Evolutionary conservation across 2,329 filamentous ascomycete species (phyloP), one percentile per base, ranked within the genome.

Genomic region (Phialophora expanda): DNA sequence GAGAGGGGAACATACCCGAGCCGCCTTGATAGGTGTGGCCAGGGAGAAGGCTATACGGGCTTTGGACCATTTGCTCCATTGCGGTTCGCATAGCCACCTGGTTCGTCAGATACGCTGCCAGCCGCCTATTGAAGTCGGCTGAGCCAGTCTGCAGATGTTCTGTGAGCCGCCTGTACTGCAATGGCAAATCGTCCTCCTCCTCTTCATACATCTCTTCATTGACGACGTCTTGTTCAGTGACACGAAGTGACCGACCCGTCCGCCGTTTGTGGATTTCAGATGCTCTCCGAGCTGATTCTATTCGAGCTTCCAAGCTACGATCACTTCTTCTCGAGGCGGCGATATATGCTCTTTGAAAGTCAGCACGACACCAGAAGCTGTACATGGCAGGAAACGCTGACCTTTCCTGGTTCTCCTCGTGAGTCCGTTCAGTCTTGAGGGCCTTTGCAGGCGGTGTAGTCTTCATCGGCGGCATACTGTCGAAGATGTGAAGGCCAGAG

Each of bases 151-250:
- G 84, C 65, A 90, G 79, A 71, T 89, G 85, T 2, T 86, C 83
- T 14, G 86, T 86, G 34, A 92, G 79, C 14, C 87, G 81, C 65
- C 87, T 84, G 74, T 88, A 90, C 61, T 87, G 86, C 66, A 87
- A 84, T 0, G 89, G 88, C 26, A 91, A 76, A 64, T 93, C 90
- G 71, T 96, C 91, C 61, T 96, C 93, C 74, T 96, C 91, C 77
- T 97, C 93, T 74, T 97, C 93, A 75, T 97, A 97, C 92, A 97
- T 96, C 76, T 96, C 92, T 76, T 97, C 93, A 69, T 92, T 93
- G 71, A 90, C 82, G 12, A 97, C 93, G 78, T 95, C 93, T 74
- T 95, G 86, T 77, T 93, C 90, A 28, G 90, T 93, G 65, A 97
- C 90, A 71, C 89, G 88, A 66, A 97, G 84, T 1, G 86, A 87